Conservation (phyloP, 331 rosid species). For the Arachis monticola region DNA sequence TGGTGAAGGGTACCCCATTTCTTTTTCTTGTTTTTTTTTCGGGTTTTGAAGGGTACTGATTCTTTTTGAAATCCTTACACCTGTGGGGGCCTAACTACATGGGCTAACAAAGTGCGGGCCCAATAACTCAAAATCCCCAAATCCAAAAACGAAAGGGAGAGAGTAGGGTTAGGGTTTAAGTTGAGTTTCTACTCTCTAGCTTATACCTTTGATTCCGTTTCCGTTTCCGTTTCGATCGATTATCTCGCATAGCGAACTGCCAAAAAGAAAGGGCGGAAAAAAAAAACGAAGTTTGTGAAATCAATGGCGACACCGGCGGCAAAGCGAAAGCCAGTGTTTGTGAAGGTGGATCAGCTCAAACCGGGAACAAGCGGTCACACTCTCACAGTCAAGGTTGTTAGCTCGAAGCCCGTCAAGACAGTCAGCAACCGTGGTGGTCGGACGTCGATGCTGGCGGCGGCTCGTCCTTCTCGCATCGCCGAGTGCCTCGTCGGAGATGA, state of each 20-base stretch:
- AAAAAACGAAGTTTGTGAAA: conserved; percentile 1
- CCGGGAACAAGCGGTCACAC: conserved; percentile 93
- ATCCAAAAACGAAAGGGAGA: conserved; percentile 19
- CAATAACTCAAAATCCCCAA: conserved; percentile 35
- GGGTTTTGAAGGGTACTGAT: no score
- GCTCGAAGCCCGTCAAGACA: conserved; percentile 67
- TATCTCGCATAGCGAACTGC: not conserved
- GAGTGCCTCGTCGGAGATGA: conserved; percentile 88
- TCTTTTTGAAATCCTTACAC: not conserved
- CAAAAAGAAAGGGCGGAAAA: not conserved
- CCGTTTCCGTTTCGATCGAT: conserved; percentile 6
- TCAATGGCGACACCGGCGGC: conserved; percentile 63
- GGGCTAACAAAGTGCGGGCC: conserved; percentile 8
- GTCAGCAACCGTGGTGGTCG: conserved; percentile 54
- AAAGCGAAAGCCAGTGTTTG: conserved; percentile 87
- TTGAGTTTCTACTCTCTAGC: not conserved
- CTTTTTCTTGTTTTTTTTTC: no score
- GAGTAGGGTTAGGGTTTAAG: conserved; percentile 51
- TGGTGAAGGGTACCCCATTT: no score
- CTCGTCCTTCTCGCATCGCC: conserved; percentile 73
- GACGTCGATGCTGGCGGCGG: conserved; percentile 50
- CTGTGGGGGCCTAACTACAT: not conserved
- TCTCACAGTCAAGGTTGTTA: conserved; percentile 79
- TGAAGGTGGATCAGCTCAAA: conserved; percentile 75
- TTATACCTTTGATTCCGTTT: no score